Base-by-base conservation (phyloP, 352 stramenopile species). In the Phytophthora syringae region DNA sequence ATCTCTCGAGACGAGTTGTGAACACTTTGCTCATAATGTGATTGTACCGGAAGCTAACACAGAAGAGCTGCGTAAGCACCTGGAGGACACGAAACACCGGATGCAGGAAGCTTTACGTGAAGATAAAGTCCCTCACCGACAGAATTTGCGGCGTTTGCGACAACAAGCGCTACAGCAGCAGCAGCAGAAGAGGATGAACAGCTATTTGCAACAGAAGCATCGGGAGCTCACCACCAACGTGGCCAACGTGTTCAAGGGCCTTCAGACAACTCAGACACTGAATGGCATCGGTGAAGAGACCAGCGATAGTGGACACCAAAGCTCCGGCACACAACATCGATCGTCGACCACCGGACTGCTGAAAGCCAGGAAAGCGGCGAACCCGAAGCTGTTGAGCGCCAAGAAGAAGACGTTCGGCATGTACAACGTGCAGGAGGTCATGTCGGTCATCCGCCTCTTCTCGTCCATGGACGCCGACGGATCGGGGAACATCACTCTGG, bases 371-470 rank as follows among this genome's bases (percentile, higher is more conserved):
- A 34, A 36, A 30, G 36, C 6, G 3, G 3, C 34, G 18, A 15
- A 34, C 20, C 12, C 28, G 3, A 60, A 68, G 21, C 25, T 61
- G 52, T 32, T 58, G 5, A 36, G 45, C 9, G 32, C 60, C 53
- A 70, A 63, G 28, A 70, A 63, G 28, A 74, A 70, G 34, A 61
- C 77, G 9, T 92, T 92, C 62, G 84, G 84, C 2, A 89, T 88
- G 42, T 92, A 92, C 65, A 72, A 67, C 10, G 80, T 88, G 18
- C 72, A 77, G 12, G 84, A 92, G 49, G 82, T 90, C 27, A 92
- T 92, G 84, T 85, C 82, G 5, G 72, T 92, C 5, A 86, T 92
- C 24, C 81, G 84, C 1, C 70, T 92, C 5, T 92, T 92, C 54
- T 87, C 78, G 77, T 79, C 68, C 34, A 89, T 92, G 74, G 82